Conservation (phyloP, 352 stramenopile species). For the Globisporangium barbulae region DNA sequence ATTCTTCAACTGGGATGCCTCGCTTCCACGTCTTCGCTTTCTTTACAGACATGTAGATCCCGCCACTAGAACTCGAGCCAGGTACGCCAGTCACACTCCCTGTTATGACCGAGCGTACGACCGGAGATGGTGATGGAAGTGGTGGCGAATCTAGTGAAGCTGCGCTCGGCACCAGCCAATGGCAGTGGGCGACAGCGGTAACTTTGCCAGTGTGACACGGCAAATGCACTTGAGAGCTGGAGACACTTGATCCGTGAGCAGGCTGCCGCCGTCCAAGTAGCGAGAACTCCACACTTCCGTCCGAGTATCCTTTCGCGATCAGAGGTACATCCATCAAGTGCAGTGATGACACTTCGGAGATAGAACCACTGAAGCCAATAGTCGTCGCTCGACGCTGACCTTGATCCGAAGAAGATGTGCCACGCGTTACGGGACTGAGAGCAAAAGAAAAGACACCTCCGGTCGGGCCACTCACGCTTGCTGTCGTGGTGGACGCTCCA, state of each 20-base stretch:
- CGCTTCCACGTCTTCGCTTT: slow-evolving; percentile 21
- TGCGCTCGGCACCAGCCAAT: slow-evolving; percentile 22
- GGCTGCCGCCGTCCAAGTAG: slow-evolving; percentile 22
- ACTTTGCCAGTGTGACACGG: slow-evolving; percentile 37
- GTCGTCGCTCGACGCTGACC: slow-evolving; percentile 4
- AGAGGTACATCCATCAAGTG: slow-evolving; percentile 64
- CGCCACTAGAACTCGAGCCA: slow-evolving; percentile 1
- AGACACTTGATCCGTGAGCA: slow-evolving; percentile 16
- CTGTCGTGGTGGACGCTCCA: too few relatives aligned
- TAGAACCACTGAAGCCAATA: background rate
- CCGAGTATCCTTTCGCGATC: slow-evolving; percentile 39
- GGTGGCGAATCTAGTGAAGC: background rate
- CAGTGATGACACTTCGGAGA: slow-evolving; percentile 14
- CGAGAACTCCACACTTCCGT: slow-evolving; percentile 43
- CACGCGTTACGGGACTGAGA: slow-evolving; percentile 2
- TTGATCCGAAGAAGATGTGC: slow-evolving; percentile 1
- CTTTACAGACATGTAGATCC: slow-evolving; percentile 19
- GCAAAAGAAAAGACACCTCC: slow-evolving; percentile 23
- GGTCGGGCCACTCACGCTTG: slow-evolving; percentile 2
- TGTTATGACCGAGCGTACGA: background rate
- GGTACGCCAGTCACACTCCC: background rate
- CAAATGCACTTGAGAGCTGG: slow-evolving; percentile 14
- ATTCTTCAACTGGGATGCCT: slow-evolving; percentile 26
- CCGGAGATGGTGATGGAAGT: background rate
- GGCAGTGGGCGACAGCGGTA: slow-evolving; percentile 47